phyloP scores from a whole-genome alignment of 1,284 basidiomycete species.

The Cryptococcus floricola region DNA sequence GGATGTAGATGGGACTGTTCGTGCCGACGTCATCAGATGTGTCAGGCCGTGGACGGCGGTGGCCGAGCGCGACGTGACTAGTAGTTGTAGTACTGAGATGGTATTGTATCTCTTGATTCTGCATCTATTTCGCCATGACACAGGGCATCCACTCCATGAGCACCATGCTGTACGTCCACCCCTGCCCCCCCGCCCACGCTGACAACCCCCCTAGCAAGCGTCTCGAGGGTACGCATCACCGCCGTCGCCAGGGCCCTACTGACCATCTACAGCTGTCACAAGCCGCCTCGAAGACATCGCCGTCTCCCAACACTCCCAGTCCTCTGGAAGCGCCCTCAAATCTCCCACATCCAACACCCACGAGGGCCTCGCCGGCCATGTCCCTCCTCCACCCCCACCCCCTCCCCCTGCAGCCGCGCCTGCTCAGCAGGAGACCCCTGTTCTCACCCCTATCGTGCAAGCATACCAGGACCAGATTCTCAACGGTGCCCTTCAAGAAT shows the following conservation, averaged over 20 bases:
- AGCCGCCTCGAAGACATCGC: constrained; percentile 91
- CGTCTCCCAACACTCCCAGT: constrained; percentile 46
- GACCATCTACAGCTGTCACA: constrained; percentile 71
- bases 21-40: too few relatives aligned
- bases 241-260: not conserved
- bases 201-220: constrained; percentile 48
- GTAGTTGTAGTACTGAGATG: too few relatives aligned
- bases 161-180: constrained; percentile 42
- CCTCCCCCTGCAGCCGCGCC: constrained; percentile 49
- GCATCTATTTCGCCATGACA: not conserved
- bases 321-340: constrained; percentile 20
- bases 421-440: constrained; percentile 31
- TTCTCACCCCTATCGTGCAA: constrained; percentile 60
- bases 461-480: constrained; percentile 74
- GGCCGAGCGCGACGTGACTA: too few relatives aligned
- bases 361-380: constrained; percentile 37
- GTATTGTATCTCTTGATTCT: too few relatives aligned
- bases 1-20: too few relatives aligned
- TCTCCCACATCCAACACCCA: constrained; percentile 44
- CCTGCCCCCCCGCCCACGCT: constrained; percentile 34
- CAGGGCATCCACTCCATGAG: constrained; percentile 42
- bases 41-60: too few relatives aligned
- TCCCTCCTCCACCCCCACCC: constrained; percentile 37
- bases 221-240: constrained; percentile 55
- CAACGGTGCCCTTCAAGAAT: constrained; percentile 67